phyloP scores from a whole-genome alignment of 352 stramenopile genomes.

The Globisporangium ultimum region DNA sequence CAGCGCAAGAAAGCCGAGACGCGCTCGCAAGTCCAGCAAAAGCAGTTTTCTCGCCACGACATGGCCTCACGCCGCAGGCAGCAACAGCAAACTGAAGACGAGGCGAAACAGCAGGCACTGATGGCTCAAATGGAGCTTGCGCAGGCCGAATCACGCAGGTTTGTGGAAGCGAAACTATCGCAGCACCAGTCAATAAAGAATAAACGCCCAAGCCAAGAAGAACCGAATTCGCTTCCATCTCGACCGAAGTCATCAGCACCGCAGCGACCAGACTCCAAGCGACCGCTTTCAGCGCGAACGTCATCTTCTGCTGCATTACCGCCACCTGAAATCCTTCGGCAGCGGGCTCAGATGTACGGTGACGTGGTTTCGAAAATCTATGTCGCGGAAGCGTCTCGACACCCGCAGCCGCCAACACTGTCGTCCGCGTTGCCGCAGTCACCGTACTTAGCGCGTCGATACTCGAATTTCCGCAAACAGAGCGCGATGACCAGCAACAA shows the following conservation, averaged over 20 bases:
- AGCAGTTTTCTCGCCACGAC: slow-evolving; percentile 9
- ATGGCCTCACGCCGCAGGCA: slow-evolving; percentile 9
- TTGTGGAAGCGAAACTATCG: slow-evolving; percentile 22
- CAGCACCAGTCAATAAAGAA: slow-evolving; percentile 13
- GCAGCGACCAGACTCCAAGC: slow-evolving; percentile 2
- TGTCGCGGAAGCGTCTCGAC: slow-evolving; percentile 14
- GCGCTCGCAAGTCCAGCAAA: slow-evolving; percentile 13
- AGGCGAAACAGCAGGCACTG: slow-evolving; percentile 19
- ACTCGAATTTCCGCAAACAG: slow-evolving; percentile 23
- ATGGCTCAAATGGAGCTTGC: slow-evolving; percentile 12
- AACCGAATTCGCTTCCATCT: neutral
- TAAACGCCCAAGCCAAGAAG: slow-evolving; percentile 6
- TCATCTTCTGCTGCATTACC: slow-evolving; percentile 3
- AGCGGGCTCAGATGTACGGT: slow-evolving; percentile 48
- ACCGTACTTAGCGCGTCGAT: slow-evolving; percentile 20
- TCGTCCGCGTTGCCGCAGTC: slow-evolving; percentile 9
- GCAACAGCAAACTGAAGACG: slow-evolving; percentile 15
- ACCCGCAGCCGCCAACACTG: neutral
- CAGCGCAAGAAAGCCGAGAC: slow-evolving; percentile 24
- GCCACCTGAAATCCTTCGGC: slow-evolving; percentile 30
- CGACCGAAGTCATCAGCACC: slow-evolving; percentile 6
- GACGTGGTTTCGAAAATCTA: slow-evolving; percentile 53
- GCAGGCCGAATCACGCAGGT: slow-evolving; percentile 10
- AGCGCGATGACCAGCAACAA: slow-evolving; percentile 1
- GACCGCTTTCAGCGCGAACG: slow-evolving; percentile 27